These are phyloP conservation scores for Botrytis elliptica DNA, from an alignment of 2,329 filamentous ascomycete genomes.

Conservation along the genomic window DNA sequence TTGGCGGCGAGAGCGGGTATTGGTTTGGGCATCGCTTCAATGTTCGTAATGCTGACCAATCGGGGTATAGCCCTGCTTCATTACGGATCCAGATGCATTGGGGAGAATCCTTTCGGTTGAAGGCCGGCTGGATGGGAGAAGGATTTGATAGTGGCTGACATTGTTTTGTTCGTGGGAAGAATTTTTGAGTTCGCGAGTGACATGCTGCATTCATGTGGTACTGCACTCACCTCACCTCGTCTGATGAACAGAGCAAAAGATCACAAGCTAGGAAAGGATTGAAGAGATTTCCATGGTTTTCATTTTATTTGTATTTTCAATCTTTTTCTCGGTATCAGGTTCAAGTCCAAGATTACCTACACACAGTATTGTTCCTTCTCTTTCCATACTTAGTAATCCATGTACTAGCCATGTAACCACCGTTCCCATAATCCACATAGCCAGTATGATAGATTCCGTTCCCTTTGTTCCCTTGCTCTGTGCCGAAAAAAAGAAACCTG, in stretches of 20 bases:
- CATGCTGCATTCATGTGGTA: not conserved
- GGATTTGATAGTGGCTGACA: not conserved
- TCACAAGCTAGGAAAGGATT: not conserved
- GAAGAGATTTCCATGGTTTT: not conserved
- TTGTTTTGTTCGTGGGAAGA: not conserved
- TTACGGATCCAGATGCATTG: not conserved
- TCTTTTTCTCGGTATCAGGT: slow-evolving; percentile 14
- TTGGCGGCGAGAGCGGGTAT: slow-evolving; percentile 2
- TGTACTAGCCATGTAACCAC: slow-evolving; percentile 12
- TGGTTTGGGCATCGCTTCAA: not conserved
- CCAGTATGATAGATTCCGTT: slow-evolving; percentile 12
- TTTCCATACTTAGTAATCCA: slow-evolving; percentile 2
- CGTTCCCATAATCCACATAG: not conserved
- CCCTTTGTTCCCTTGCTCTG: not conserved
- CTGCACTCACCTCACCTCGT: not conserved
- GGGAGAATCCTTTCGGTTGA: not conserved
- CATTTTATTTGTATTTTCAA: not conserved
- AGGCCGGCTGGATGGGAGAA: slow-evolving; percentile 3
- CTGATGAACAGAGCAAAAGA: not conserved
- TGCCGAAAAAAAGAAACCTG: slow-evolving; percentile 4
- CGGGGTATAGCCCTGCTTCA: not conserved
- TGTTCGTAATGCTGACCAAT: slow-evolving; percentile 8
- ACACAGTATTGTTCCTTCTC: slow-evolving; percentile 3
- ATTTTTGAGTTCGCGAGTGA: not conserved
- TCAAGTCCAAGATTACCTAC: slow-evolving; percentile 14